Evolutionary conservation across 345 rosid species (phyloP).

Genomic region (Linum usitatissimum): DNA sequence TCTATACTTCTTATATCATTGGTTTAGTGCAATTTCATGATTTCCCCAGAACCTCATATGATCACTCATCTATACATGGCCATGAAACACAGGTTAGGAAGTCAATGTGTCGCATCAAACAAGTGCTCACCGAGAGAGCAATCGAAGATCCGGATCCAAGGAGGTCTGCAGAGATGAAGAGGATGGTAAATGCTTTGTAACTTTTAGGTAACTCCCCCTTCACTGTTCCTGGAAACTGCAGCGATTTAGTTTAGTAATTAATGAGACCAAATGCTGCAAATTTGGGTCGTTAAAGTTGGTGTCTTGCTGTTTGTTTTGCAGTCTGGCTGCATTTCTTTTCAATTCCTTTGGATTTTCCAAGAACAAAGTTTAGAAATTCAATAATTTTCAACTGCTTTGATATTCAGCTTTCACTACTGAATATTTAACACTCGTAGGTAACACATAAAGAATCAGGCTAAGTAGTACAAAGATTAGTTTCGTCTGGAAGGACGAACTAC

Average conservation of each 20-base stretch:
- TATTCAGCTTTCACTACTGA: no score
- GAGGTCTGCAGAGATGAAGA: conserved; percentile 82
- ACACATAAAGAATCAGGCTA: background rate
- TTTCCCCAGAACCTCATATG: background rate
- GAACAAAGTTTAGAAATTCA: background rate
- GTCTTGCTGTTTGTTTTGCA: no score
- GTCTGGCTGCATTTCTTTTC: no score
- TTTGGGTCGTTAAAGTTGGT: background rate
- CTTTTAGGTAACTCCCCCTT: no score
- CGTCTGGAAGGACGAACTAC: no score
- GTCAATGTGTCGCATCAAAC: conserved; percentile 83
- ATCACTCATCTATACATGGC: background rate
- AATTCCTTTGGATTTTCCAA: background rate
- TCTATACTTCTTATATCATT: conserved; percentile 3
- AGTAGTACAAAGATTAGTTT: background rate
- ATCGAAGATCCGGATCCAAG: conserved; percentile 76
- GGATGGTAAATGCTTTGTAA: conserved; percentile 81
- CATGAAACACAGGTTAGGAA: conserved; percentile 53
- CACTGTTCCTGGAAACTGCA: background rate
- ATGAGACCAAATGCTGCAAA: background rate
- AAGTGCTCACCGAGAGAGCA: conserved; percentile 77
- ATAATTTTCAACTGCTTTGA: no score
- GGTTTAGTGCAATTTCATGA: background rate
- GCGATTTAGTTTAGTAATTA: background rate
- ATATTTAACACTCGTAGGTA: no score